Base-by-base conservation (phyloP, 805 yeast species). In the Wickerhamiella spandovensis region DNA sequence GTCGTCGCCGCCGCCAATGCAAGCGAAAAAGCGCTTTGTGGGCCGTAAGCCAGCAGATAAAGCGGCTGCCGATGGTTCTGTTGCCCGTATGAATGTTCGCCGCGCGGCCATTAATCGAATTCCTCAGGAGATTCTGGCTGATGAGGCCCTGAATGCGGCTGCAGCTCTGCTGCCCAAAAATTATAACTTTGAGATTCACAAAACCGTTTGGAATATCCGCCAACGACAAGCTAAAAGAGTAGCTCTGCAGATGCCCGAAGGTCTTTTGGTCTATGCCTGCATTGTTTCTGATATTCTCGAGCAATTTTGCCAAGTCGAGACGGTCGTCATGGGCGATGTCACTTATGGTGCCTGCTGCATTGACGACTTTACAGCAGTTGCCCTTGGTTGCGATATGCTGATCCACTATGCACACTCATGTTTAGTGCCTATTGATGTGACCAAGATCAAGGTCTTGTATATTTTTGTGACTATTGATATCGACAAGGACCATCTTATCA, bases 281-380 rank as follows among this genome's bases (percentile, higher is more conserved):
- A 76, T 92, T 38, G 78, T 92, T n/a, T 76, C 95, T 3, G 98
- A 92, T 66, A 90, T 92, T 22, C 64, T 92, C 35, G 95, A 87
- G 61, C 95, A 89, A 65, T 90, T 92, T 58, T 89, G 97, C 64
- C 67, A 70, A 2, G 87, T 83, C 48, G 95, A 89, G 61, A 84
- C 89, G 0, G 72, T 92, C 1, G 92, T 90, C 2, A 92, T 92
- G 98, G 98, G 98, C 1, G 98, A 92, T 65, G 98, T 92, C 0
- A 86, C 97, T 0, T 92, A 92, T 61, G 98, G 98, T 43, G 98
- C 98, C 0, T 92, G 98, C 64, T 92, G 98, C 67, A 88, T 92
- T 44, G 98, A 92, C 64, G 98, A 92, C 62, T 92, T 74, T 63
- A 89, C 98, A 0, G 98, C 98, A 1, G 72, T 89, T 55, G 80